Evolutionary conservation across 179 eudicot species (phyloP), one percentile per base, ranked within the genome.

Genomic region (Beta lomatogona): DNA sequence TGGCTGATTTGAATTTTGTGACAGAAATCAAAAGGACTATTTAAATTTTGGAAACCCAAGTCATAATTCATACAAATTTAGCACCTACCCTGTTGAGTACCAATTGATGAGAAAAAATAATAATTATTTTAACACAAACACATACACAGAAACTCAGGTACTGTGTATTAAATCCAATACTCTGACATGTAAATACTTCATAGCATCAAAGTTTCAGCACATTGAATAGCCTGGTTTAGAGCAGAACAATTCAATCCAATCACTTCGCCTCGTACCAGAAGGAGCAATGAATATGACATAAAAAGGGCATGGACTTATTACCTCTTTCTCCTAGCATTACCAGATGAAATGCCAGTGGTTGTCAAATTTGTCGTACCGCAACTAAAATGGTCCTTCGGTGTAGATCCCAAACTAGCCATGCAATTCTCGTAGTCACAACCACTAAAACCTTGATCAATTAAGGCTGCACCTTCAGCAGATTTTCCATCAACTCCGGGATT

Each of bases 341-440:
- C 78, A 12, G 94, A 83, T 28, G 91, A 58, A 81, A 88, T 90
- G 83, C 67, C 85, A 63, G 83, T 57, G 16, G 92, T 55, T 31
- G 82, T 79, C 77, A 65, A 76, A 81, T 86, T 88, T 54, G 85
- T 85, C 9, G 84, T 55, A 75, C 88, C 94, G 82, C 94, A 89
- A 76, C 83, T 86, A 55, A 81, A 73, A 57, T 88, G 72, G 59
- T 88, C 97, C 82, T 84, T 85, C 6, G 85, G 78, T 16, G 86
- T 91, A 67, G 88, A 79, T 79, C 87, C 89, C 78, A 88, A 84
- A 81, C 84, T 89, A 55, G 90, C 89, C 86, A 91, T 77, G 84
- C 99, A 93, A 61, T 89, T 90, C 75, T 92, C 94, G 83, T 93
- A 87, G 80, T 92, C 98, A 85, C 98, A 93, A 22, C 84, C 88